phyloP scores from a whole-genome alignment of 2,329 filamentous ascomycete species.

The Nothophoma quercina region DNA sequence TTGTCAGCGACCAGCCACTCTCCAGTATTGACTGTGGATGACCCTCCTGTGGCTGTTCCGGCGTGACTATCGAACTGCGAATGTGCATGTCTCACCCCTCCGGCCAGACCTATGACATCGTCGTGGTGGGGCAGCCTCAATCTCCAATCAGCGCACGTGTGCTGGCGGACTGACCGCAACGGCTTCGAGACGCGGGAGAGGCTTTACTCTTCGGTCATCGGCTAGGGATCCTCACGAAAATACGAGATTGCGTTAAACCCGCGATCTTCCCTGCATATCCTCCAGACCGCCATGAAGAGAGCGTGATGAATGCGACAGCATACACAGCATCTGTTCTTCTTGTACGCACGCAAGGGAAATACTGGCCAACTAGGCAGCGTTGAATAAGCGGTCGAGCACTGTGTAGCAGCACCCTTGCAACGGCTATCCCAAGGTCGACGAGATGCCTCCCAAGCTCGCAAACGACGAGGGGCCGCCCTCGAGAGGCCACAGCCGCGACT shows the following conservation, averaged over 20 bases:
- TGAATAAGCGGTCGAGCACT: conserved; percentile 1
- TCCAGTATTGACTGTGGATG: not conserved
- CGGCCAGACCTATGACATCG: conserved; percentile 5
- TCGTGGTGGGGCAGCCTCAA: conserved; percentile 11
- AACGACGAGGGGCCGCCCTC: conserved; percentile 28
- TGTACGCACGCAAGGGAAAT: not conserved
- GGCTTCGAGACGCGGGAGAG: conserved; percentile 2
- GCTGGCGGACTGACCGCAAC: conserved; percentile 23
- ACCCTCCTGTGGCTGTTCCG: too few relatives aligned
- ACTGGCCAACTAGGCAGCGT: not conserved
- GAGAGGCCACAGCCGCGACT: conserved; percentile 38
- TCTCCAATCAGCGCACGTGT: conserved; percentile 32
- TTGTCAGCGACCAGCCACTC: too few relatives aligned
- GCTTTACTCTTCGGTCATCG: conserved; percentile 3
- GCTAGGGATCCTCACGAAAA: conserved; percentile 23
- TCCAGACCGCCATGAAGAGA: conserved; percentile 1
- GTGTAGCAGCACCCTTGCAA: not conserved
- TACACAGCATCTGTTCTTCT: not conserved
- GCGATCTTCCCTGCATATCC: conserved; percentile 1
- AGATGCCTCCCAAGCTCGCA: conserved; percentile 36
- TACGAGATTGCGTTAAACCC: conserved; percentile 14
- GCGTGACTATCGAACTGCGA: too few relatives aligned
- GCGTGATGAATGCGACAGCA: conserved; percentile 26
- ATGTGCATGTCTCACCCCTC: too few relatives aligned
- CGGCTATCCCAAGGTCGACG: not conserved